Evolutionary conservation across 306 rosid genomes (phyloP).

Genomic region (Acacia acuminata): DNA sequence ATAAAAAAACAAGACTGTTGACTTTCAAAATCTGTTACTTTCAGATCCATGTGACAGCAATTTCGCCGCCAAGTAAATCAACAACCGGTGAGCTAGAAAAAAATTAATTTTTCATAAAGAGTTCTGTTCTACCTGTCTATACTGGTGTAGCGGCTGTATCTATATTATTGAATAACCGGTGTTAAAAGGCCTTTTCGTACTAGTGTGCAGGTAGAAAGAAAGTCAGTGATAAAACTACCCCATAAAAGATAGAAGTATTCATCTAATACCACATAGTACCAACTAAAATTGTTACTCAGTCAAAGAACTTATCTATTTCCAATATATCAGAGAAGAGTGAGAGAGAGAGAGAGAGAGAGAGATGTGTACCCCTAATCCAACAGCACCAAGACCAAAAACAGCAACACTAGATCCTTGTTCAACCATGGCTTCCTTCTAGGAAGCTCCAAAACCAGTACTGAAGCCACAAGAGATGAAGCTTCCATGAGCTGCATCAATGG

Average conservation of each 20-base stretch:
- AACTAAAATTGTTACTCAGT: not conserved
- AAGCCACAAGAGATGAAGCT: slow-evolving; percentile 54
- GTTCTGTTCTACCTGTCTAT: no score
- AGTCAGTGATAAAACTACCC: not conserved
- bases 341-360: not conserved
- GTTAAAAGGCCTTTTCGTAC: not conserved
- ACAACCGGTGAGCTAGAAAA: no score
- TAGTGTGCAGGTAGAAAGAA: not conserved
- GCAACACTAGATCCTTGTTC: slow-evolving; percentile 39
- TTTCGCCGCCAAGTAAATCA: no score
- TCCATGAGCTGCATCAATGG: slow-evolving; percentile 24
- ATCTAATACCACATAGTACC: not conserved
- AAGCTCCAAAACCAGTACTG: slow-evolving; percentile 44
- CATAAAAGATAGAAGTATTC: not conserved
- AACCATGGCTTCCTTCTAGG: slow-evolving; percentile 42
- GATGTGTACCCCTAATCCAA: slow-evolving; percentile 46
- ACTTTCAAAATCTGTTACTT: no score
- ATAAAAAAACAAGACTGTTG: no score
- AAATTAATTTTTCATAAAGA: no score
- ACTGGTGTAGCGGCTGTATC: not conserved
- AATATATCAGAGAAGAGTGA: not conserved
- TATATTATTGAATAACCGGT: no score
- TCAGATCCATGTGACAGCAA: no score
- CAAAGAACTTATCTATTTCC: not conserved
- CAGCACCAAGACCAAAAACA: slow-evolving; percentile 47